Evolutionary conservation across 2,329 filamentous ascomycete genomes (phyloP).

Genomic region (Pyrenochaeta sp.): DNA sequence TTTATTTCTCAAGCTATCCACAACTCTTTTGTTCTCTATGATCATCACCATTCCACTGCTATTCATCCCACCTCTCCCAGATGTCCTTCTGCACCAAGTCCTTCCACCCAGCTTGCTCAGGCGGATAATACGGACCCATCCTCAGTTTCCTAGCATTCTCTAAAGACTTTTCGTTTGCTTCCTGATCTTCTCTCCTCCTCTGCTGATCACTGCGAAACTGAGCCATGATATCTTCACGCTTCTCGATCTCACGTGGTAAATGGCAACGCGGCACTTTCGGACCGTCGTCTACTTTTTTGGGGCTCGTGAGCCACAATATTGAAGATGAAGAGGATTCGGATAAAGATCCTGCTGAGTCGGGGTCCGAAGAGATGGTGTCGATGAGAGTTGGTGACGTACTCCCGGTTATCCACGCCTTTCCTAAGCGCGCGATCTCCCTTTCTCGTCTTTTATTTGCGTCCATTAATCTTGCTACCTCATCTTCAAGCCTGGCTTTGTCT

Average conservation of each 20-base stretch:
- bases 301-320: not conserved
- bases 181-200: not conserved
- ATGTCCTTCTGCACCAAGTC: not conserved
- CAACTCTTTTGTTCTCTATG: slow-evolving; percentile 1
- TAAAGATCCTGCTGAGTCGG: not conserved
- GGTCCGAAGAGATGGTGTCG: not conserved
- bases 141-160: slow-evolving; percentile 9
- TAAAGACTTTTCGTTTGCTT: not conserved
- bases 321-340: not conserved
- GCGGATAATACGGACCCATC: slow-evolving; percentile 8
- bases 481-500: slow-evolving; percentile 4
- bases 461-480: not conserved
- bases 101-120: not conserved
- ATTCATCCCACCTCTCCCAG: slow-evolving; percentile 18
- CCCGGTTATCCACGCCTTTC: not conserved
- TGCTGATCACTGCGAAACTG: slow-evolving; percentile 2
- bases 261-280: slow-evolving; percentile 2
- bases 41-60: not conserved
- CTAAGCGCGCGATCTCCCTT: slow-evolving; percentile 1
- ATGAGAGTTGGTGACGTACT: not conserved
- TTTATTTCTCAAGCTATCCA: not conserved
- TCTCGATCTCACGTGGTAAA: not conserved
- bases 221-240: not conserved
- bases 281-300: not conserved
- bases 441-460: not conserved